Conservation (phyloP, 176 grass and related monocot species). For the Rhynchospora breviuscula region DNA sequence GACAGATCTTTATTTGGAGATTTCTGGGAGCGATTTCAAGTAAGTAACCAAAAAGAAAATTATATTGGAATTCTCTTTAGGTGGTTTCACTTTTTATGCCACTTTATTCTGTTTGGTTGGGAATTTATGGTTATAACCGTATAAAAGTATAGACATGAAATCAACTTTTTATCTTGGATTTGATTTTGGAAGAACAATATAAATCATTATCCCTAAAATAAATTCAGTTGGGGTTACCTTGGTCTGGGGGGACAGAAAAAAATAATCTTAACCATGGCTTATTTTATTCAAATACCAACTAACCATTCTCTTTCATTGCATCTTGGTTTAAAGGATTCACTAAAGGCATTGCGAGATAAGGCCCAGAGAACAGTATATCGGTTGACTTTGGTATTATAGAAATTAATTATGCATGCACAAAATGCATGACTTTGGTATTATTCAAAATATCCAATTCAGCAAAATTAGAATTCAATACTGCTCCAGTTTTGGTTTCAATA, state of each 20-base stretch:
- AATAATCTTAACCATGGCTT: neutral
- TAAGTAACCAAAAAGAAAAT: conserved; percentile 28
- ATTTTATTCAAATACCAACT: conserved; percentile 29
- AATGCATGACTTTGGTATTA: too few species aligned
- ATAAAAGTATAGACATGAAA: neutral
- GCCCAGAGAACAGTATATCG: conserved; percentile 85
- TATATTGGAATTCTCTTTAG: neutral
- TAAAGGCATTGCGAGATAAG: conserved; percentile 76
- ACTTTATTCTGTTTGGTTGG: neutral
- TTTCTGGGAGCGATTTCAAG: conserved; percentile 97
- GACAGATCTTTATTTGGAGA: conserved; percentile 87
- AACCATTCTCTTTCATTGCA: neutral
- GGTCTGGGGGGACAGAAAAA: conserved; percentile 12
- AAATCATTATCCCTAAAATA: neutral
- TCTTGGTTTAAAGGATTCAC: conserved; percentile 50
- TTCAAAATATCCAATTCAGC: too few species aligned
- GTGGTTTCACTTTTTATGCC: neutral
- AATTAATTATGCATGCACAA: too few species aligned
- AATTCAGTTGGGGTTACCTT: neutral
- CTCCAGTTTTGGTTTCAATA: too few species aligned
- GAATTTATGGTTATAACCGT: neutral
- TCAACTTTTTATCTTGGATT: neutral
- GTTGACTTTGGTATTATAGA: conserved; percentile 89
- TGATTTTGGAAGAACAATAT: neutral
- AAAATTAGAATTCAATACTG: too few species aligned